These are phyloP conservation scores for Auriscalpium vulgare DNA, from an alignment of 768 basidiomycete species.

Conservation along the genomic window DNA sequence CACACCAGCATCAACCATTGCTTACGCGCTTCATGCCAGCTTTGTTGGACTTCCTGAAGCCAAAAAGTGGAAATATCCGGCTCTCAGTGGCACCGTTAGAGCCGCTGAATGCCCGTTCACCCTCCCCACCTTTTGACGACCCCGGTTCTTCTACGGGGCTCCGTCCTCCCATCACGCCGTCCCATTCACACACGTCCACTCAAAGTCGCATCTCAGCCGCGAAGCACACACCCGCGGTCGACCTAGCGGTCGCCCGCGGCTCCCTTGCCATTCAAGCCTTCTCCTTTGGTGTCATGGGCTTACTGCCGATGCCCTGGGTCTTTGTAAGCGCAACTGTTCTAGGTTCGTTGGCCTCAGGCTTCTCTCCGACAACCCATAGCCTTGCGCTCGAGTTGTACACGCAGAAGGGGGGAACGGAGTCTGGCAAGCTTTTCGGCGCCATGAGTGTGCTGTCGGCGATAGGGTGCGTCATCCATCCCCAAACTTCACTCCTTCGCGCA, in stretches of 20 bases:
- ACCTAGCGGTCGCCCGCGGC: conserved; percentile 1
- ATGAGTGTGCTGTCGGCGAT: not conserved
- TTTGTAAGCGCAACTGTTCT: not conserved
- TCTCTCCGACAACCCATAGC: conserved; percentile 1
- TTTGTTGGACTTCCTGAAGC: conserved; percentile 30
- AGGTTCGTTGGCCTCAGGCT: not conserved
- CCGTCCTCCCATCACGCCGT: not conserved
- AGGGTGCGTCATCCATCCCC: not conserved
- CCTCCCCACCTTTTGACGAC: not conserved
- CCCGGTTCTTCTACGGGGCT: too few relatives aligned
- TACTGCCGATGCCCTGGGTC: not conserved
- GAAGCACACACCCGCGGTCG: not conserved
- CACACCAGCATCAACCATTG: not conserved
- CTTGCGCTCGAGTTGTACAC: conserved; percentile 3
- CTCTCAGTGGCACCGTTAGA: conserved; percentile 20
- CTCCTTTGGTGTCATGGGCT: not conserved
- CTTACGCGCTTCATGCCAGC: not conserved
- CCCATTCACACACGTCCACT: not conserved
- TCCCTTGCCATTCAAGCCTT: not conserved
- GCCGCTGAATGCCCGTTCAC: conserved; percentile 14
- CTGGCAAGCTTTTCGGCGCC: conserved; percentile 3
- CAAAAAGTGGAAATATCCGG: conserved; percentile 24
- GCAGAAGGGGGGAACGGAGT: not conserved
- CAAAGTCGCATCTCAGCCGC: not conserved
- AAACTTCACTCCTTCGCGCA: not conserved